Conservation (phyloP, 768 basidiomycete genomes). For the Chalciporus chontae region DNA sequence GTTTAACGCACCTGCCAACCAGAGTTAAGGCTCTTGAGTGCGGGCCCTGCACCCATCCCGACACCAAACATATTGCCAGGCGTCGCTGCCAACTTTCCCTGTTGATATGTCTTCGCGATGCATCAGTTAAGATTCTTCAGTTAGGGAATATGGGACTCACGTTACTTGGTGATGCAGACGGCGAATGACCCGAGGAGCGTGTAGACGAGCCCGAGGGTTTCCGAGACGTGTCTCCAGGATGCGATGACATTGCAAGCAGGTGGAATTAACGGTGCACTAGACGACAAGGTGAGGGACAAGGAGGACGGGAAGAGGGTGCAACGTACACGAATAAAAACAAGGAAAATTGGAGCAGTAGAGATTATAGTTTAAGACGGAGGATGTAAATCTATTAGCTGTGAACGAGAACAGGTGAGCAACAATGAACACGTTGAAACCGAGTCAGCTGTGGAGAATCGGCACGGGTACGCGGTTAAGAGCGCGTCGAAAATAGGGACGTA, state of each 20-base stretch:
- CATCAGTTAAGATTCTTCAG: slow-evolving; percentile 6
- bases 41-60: slow-evolving; percentile 43
- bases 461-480: slow-evolving; percentile 30
- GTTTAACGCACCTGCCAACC: slow-evolving; percentile 61
- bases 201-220: slow-evolving; percentile 71
- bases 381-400: slow-evolving; percentile 36
- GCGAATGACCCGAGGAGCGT: slow-evolving; percentile 60
- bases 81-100: slow-evolving; percentile 43
- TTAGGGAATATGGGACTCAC: slow-evolving; percentile 36
- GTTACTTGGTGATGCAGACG: slow-evolving; percentile 55
- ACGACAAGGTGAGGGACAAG: slow-evolving; percentile 14
- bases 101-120: slow-evolving; percentile 34
- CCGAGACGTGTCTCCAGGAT: slow-evolving; percentile 45
- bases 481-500: slow-evolving; percentile 24
- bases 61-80: slow-evolving; percentile 51
- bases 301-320: slow-evolving; percentile 3
- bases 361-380: slow-evolving; percentile 32
- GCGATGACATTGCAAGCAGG: slow-evolving; percentile 31
- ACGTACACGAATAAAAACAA: slow-evolving; percentile 29
- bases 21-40: slow-evolving; percentile 51
- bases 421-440: slow-evolving; percentile 21
- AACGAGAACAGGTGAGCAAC: slow-evolving; percentile 22
- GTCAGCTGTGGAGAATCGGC: slow-evolving; percentile 22
- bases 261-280: slow-evolving; percentile 30
- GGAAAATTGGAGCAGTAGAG: slow-evolving; percentile 19